phyloP scores from a whole-genome alignment of 2,329 filamentous ascomycete genomes.

The Tetracladium maxilliforme region DNA sequence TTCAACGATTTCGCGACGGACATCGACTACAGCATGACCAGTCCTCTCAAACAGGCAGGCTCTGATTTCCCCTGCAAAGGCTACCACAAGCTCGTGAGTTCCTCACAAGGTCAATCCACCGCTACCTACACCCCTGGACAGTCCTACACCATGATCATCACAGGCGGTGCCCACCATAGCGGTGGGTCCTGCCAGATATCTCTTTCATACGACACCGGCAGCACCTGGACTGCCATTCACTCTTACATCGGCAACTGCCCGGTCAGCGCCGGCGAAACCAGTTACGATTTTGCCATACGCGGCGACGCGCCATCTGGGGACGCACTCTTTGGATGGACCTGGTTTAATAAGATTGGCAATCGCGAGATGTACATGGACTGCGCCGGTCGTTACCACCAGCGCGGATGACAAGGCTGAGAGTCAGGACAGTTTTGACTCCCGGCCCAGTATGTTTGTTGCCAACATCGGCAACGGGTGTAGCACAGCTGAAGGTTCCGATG shows the following conservation, averaged over 20 bases:
- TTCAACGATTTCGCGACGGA: constrained; percentile 4
- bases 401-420: constrained; percentile 3
- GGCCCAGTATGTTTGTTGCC: constrained; percentile 43
- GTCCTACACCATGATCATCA: constrained; percentile 32
- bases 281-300: constrained; percentile 10
- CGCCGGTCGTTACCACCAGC: constrained; percentile 35
- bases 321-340: constrained; percentile 27
- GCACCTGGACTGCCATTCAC: constrained; percentile 43
- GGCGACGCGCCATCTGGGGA: constrained; percentile 9
- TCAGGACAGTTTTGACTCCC: constrained; percentile 20
- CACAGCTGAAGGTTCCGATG: constrained; percentile 28
- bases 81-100: constrained; percentile 1
- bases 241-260: constrained; percentile 45
- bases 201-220: constrained; percentile 42
- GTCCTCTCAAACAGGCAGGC: constrained; percentile 3
- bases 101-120: constrained; percentile 24
- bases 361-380: constrained; percentile 58
- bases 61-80: constrained; percentile 10
- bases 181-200: constrained; percentile 47
- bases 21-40: constrained; percentile 6
- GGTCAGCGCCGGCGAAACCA: constrained; percentile 32
- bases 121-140: constrained; percentile 34
- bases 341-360: constrained; percentile 44
- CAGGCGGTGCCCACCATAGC: constrained; percentile 30
- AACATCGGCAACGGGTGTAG: constrained; percentile 36